Conservation (phyloP, 768 basidiomycete species). For the Boletus pseudopeckii region DNA sequence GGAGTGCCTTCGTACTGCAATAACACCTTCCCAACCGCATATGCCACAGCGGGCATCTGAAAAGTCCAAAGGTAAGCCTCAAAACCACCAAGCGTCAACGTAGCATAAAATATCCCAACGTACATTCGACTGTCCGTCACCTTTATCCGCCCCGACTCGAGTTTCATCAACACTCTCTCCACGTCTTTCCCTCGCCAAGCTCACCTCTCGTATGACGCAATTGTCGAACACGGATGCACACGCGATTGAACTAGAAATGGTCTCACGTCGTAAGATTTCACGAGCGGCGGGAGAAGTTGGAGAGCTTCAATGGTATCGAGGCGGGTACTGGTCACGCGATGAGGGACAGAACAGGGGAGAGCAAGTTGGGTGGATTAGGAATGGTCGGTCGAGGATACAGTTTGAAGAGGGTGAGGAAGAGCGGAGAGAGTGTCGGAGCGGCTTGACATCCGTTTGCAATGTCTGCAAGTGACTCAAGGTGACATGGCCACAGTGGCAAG, state of each 20-base stretch:
- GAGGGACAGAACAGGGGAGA: conserved; percentile 80
- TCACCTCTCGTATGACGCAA: conserved; percentile 63
- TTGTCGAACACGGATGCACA: conserved; percentile 67
- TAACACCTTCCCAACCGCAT: conserved; percentile 90
- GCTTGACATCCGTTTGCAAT: conserved; percentile 48
- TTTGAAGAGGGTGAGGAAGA: conserved; percentile 85
- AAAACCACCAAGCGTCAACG: no score
- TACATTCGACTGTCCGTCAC: conserved; percentile 92
- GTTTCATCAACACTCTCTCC: conserved; percentile 63
- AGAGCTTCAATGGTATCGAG: conserved; percentile 81
- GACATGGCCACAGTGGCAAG: not conserved
- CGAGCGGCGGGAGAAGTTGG: conserved; percentile 84
- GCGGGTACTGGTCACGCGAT: conserved; percentile 80
- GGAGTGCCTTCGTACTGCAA: conserved; percentile 79
- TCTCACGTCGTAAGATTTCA: conserved; percentile 76
- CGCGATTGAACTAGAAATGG: conserved; percentile 69
- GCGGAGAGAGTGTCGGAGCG: conserved; percentile 48
- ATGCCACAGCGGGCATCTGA: conserved; percentile 92
- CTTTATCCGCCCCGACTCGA: conserved; percentile 81
- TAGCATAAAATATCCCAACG: conserved; percentile 28
- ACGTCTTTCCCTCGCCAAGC: conserved; percentile 75
- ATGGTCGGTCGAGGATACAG: conserved; percentile 80
- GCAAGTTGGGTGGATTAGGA: conserved; percentile 49
- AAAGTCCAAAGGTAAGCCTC: not conserved
- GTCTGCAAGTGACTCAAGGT: not conserved